Conservation (phyloP, 1,139 yeast genomes). For the Kodamaea alishanica region DNA sequence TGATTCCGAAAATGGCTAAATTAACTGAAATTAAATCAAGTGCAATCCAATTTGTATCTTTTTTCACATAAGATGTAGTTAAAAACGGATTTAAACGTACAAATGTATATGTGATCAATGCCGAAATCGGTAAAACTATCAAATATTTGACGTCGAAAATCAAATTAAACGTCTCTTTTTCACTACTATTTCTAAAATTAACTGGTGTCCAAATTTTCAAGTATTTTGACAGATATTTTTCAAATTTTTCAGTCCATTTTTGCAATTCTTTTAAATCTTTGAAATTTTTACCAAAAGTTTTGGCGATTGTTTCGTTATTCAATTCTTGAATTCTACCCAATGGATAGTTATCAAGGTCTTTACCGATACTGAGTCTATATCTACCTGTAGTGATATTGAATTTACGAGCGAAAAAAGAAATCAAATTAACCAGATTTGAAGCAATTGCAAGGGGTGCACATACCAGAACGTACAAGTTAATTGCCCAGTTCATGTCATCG, state of each 20-base stretch:
- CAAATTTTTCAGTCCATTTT: constrained; percentile 14
- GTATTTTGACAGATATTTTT: constrained; percentile 15
- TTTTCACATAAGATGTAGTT: constrained; percentile 10
- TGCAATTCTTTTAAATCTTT: constrained; percentile 13
- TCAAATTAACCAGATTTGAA: neutral
- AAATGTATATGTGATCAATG: constrained; percentile 17
- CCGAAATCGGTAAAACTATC: constrained; percentile 21
- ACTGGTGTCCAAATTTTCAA: constrained; percentile 13
- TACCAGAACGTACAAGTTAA: constrained; percentile 30
- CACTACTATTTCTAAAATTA: constrained; percentile 11
- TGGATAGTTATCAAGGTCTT: constrained; percentile 19
- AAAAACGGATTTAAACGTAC: constrained; percentile 21
- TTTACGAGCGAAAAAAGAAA: constrained; percentile 1
- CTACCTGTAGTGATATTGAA: constrained; percentile 15
- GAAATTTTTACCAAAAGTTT: neutral
- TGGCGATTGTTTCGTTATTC: constrained; percentile 10
- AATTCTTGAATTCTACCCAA: constrained; percentile 20
- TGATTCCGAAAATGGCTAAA: constrained; percentile 36
- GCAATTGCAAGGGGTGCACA: constrained; percentile 2
- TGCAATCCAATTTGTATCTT: constrained; percentile 25
- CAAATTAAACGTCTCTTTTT: constrained; percentile 19
- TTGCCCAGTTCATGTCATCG: constrained; percentile 23
- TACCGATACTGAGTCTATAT: constrained; percentile 21
- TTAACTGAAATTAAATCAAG: constrained; percentile 33
- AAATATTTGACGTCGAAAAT: constrained; percentile 34